These are phyloP conservation scores for Pelargonium australe DNA, from an alignment of 441 rosid genomes.

Conservation along the genomic window DNA sequence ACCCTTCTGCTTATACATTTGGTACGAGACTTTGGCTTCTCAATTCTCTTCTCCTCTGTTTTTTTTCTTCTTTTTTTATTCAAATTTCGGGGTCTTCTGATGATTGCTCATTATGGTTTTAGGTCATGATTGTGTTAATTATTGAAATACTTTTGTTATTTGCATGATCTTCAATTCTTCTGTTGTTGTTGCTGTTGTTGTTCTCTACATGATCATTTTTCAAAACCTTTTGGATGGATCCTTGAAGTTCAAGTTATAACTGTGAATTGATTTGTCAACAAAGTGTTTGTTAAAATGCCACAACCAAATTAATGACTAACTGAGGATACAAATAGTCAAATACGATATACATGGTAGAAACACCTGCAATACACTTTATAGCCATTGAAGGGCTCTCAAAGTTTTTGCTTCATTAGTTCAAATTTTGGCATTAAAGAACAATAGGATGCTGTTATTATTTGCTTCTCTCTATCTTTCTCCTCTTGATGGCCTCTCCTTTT, in stretches of 20 bases:
- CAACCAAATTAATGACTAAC: neutral
- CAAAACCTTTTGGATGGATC: neutral
- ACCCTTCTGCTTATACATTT: conserved; percentile 51
- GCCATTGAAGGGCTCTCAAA: neutral
- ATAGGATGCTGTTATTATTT: neutral
- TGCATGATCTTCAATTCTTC: neutral
- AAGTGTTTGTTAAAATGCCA: conserved; percentile 1
- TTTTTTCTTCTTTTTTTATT: too few species aligned
- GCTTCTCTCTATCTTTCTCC: neutral
- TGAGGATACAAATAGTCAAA: neutral
- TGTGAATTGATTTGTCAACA: neutral
- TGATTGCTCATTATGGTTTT: neutral
- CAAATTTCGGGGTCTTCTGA: conserved; percentile 2
- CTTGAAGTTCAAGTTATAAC: neutral
- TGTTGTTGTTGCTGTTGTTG: neutral
- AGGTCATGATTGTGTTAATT: neutral
- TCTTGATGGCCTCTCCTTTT: neutral
- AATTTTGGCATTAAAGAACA: neutral
- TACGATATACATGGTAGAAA: neutral
- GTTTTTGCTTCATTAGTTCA: neutral
- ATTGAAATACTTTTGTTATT: neutral
- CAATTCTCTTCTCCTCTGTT: too few species aligned
- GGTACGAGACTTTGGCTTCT: too few species aligned
- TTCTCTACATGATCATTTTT: neutral
- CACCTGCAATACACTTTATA: neutral